Base-by-base conservation (phyloP, 2,329 filamentous ascomycete genomes). In the Teratosphaeriaceae sp. region DNA sequence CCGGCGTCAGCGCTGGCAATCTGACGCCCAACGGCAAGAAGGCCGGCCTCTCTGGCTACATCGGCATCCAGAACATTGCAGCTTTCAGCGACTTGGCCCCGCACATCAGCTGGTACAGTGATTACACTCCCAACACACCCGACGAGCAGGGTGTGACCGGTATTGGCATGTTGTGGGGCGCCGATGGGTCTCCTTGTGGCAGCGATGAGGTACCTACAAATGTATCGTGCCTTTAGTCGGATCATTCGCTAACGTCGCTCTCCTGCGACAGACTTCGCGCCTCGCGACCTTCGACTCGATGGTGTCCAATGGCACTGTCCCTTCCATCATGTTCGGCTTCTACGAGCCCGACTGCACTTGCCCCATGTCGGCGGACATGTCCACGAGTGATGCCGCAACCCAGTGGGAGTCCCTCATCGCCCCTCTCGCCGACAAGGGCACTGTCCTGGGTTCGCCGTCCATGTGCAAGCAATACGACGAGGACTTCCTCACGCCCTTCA, bases 281-380 rank as follows among this genome's bases (percentile, higher is more conserved):
- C 46, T 55, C 20, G 31, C 16, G 3, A 45, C 46, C 43, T 57
- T 53, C 46, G 47, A 51, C 29, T 27, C 21, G 21, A 41, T 57
- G 13, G 38, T 51, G 7, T 27, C 43, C 40, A 47, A 45, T 39
- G 34, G 42, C 29, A 52, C 46, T 31, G 21, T 40, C 11, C 55
- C 56, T 1, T 34, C 46, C 6, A 52, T 57, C 39, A 57, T 59
- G 51, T 57, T 59, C 44, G 58, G 58, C 15, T 60, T 60, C 47
- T 59, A 57, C 50, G 56, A 59, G 38, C 57, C 56, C 18, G 56
- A 60, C 39, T 59, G 57, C 48, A 33, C 37, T 22, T 53, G 54
- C 38, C 40, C 46, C 4, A 46, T 48, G 20, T 57, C 53, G 12
- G 46, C 48, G 5, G 44, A 54, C 15, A 59, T 60, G 50, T 43